Conservation (phyloP, 2,329 filamentous ascomycete genomes). For the Pseudogymnoascus sp. region DNA sequence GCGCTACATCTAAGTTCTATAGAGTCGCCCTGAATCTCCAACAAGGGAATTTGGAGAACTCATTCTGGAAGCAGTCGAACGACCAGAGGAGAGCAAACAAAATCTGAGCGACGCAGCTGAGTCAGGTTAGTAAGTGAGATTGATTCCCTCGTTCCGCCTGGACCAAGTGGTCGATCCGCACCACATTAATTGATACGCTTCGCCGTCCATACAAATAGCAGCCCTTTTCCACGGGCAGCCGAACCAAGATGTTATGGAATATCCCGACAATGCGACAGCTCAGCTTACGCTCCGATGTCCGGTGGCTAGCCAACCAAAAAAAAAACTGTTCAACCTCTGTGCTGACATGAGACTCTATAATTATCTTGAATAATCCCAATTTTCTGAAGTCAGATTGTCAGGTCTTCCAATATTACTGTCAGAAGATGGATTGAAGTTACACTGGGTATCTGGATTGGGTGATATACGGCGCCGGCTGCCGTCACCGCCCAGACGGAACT, state of each 20-base stretch:
- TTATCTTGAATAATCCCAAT: neutral
- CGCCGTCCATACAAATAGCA: neutral
- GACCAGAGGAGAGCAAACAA: no score
- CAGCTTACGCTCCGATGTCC: neutral
- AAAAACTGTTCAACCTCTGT: neutral
- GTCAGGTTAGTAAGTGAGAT: no score
- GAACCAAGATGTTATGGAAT: neutral
- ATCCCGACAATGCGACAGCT: neutral
- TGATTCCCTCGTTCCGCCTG: no score
- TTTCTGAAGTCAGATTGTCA: neutral
- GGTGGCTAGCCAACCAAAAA: neutral
- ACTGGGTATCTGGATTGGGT: neutral
- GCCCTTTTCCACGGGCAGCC: neutral
- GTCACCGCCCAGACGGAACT: neutral
- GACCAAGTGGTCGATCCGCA: no score
- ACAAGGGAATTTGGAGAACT: neutral
- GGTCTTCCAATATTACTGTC: neutral
- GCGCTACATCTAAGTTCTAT: neutral
- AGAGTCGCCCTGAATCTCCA: neutral
- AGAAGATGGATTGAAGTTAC: neutral
- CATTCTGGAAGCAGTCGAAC: neutral
- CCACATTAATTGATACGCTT: no score
- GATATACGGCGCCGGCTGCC: neutral
- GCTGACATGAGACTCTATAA: neutral
- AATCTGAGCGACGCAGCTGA: no score